Conservation (phyloP, 768 basidiomycete species). For the Galerina marginata region DNA sequence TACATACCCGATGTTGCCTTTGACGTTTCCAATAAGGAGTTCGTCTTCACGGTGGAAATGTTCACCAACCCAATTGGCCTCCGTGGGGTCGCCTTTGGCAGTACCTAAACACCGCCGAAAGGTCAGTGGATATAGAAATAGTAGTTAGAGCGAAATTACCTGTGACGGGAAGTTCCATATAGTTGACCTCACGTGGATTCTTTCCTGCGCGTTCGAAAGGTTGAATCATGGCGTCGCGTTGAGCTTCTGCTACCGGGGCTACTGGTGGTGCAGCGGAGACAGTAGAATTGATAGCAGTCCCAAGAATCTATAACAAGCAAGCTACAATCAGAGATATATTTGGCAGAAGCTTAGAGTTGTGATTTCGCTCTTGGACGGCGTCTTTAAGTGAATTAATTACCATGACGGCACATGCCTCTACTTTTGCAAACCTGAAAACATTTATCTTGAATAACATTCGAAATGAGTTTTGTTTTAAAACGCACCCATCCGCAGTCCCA, state of each 20-base stretch:
- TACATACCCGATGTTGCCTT: constrained; percentile 52
- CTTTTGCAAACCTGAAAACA: constrained; percentile 39
- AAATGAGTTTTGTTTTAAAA: background rate
- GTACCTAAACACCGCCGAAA: constrained; percentile 36
- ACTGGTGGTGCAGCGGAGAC: constrained; percentile 41
- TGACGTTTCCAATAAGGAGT: constrained; percentile 47
- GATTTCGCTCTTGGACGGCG: constrained; percentile 43
- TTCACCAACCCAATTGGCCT: constrained; percentile 53
- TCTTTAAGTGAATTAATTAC: constrained; percentile 45
- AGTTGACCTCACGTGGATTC: constrained; percentile 47
- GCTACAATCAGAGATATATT: constrained; percentile 34
- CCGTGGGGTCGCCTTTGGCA: constrained; percentile 53
- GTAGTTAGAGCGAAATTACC: constrained; percentile 25
- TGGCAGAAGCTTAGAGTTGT: constrained; percentile 44
- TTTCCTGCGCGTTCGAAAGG: constrained; percentile 38
- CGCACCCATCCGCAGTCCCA: constrained; percentile 47
- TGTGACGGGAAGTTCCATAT: constrained; percentile 56
- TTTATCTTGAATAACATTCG: no score
- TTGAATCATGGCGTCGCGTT: constrained; percentile 41
- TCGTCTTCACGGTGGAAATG: constrained; percentile 37
- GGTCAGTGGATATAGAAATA: no score
- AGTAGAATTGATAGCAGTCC: constrained; percentile 42
- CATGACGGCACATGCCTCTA: constrained; percentile 43
- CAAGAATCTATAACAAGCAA: constrained; percentile 38
- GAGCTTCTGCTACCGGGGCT: constrained; percentile 43